Evolutionary conservation across 2,329 filamentous ascomycete species (phyloP), one percentile per base, ranked within the genome.

Genomic region (Bipolaris bicolor): DNA sequence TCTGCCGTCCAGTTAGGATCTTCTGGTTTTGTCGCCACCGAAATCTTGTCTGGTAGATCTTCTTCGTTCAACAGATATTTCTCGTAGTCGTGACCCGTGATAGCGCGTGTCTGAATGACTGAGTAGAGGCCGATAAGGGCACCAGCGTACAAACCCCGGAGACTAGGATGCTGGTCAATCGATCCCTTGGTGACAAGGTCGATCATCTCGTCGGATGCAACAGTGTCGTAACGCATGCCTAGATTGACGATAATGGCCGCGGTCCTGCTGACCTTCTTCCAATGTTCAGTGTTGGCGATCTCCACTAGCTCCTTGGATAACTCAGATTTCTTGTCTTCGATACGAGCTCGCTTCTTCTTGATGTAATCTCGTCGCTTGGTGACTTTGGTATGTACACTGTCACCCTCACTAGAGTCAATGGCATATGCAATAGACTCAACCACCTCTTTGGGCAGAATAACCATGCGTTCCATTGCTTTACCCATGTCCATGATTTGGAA

Each of bases 401-500:
- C 74, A 16, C 71, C 66, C 20, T 78, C 74, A n/a, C 63, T 62
- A 15, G 71, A 59, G 20, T 73, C 68, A 20, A 76, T 69, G 20
- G 64, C 69, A 43, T 70, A 73, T 0, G 72, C 63, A 62, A 98
- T 90, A 1, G 84, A 82, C 55, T 90, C 83, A 4, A 97, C 82
- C 4, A 90, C 81, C 0, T 84, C 81, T 51, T 89, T 82, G 65
- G 98, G 87, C 15, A 96, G 80, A 37, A 98, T 86, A 34, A 96
- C 89, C 85, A 95, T 90, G 41, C 90, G 84, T 74, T 97, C 93
- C 67, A 94, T 85, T 0, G 91, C 86, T 68, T 94, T 93, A 20
- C 93, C 94, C 78, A 97, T 97, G 49, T 98, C 94, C 70, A 97
- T 88, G 39, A 99, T 84, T 15, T 91, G 88, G 72, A 93, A 97